A percentile compares a stretch with the other conserved stretches of the same genome.
These are phyloP conservation scores for Nyssa sinensis DNA, from an alignment of 148 eudicot genomes.

Conservation along the genomic window DNA sequence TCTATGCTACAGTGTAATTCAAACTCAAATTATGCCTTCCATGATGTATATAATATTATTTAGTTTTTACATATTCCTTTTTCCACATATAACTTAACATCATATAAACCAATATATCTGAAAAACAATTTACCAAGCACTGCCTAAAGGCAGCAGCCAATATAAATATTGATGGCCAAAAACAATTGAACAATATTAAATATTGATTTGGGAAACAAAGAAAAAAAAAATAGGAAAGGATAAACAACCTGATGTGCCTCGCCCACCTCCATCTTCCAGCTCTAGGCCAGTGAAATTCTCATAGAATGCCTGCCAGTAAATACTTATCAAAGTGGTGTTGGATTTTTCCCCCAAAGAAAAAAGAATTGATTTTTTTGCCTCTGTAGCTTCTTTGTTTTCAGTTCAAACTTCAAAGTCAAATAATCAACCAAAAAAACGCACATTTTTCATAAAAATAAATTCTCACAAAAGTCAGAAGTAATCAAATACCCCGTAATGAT, in stretches of 20 bases:
- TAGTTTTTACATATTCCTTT: neutral
- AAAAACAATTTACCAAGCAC: neutral
- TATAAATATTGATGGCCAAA: neutral
- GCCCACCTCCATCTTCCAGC: constrained; percentile 99
- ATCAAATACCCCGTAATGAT: constrained; percentile 81
- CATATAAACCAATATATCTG: neutral
- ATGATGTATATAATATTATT: neutral
- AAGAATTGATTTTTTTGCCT: no score
- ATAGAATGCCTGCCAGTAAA: constrained; percentile 73
- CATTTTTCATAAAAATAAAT: neutral
- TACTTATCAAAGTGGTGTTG: constrained; percentile 2
- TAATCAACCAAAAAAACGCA: neutral
- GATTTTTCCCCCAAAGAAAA: neutral
- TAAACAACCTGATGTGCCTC: constrained; percentile 91
- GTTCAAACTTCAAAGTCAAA: neutral
- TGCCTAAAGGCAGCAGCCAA: neutral
- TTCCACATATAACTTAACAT: no score
- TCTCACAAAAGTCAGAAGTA: constrained; percentile 1
- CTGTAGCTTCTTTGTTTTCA: neutral
- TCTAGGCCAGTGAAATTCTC: constrained; percentile 95
- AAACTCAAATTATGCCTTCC: neutral
- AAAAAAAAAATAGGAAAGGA: constrained; percentile 10
- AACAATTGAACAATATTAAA: neutral
- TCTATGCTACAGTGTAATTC: neutral
- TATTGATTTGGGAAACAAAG: neutral